These are phyloP conservation scores for Lecanicillium sp. DNA, from an alignment of 2,329 filamentous ascomycete species.

Conservation along the genomic window DNA sequence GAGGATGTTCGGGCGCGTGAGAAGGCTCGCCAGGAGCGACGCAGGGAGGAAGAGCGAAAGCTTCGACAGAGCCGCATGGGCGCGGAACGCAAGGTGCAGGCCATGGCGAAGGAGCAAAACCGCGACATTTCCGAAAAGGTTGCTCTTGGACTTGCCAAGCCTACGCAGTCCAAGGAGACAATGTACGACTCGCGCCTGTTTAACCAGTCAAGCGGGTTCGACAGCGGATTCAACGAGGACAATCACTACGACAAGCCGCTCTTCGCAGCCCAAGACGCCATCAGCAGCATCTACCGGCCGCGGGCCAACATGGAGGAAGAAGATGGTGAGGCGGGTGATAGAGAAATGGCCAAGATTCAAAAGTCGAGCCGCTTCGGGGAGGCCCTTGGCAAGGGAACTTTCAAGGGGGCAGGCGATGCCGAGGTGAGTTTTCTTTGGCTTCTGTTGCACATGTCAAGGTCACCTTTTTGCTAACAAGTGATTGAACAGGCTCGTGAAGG, in stretches of 20 bases:
- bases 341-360: slow-evolving; percentile 80
- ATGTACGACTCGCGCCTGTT: slow-evolving; percentile 98
- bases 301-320: slow-evolving; percentile 67
- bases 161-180: slow-evolving; percentile 80
- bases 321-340: slow-evolving; percentile 70
- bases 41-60: slow-evolving; percentile 79
- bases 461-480: slow-evolving; percentile 23
- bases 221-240: slow-evolving; percentile 92
- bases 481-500: slow-evolving; percentile 80
- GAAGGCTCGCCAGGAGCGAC: slow-evolving; percentile 66
- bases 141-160: slow-evolving; percentile 87
- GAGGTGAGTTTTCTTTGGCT: slow-evolving; percentile 48
- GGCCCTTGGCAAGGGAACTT: slow-evolving; percentile 79
- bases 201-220: slow-evolving; percentile 87
- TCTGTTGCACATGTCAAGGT: background rate
- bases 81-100: slow-evolving; percentile 79
- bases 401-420: slow-evolving; percentile 76
- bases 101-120: slow-evolving; percentile 91
- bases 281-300: slow-evolving; percentile 88
- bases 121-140: slow-evolving; percentile 97
- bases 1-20: slow-evolving; percentile 69
- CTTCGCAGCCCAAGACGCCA: slow-evolving; percentile 90
- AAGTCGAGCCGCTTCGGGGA: slow-evolving; percentile 78
- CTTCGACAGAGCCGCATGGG: slow-evolving; percentile 93
- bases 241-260: slow-evolving; percentile 95